Evolutionary conservation across 2,329 filamentous ascomycete genomes (phyloP).

Genomic region (Penicillium frequentans): DNA sequence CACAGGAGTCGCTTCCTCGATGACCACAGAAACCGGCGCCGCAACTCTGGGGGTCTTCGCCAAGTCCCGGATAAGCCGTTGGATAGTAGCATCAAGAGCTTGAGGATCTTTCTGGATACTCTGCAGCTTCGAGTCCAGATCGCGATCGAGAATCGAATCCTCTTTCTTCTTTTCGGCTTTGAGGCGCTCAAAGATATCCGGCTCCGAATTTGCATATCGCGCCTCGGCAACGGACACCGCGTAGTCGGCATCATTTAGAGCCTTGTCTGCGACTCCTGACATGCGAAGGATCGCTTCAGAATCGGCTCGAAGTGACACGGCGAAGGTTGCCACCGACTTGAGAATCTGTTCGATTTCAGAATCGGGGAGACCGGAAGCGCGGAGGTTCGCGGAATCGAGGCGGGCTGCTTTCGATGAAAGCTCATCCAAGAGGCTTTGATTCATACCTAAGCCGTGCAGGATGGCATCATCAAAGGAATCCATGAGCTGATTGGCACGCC

Average conservation of each 20-base stretch:
- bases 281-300: conserved; percentile 48
- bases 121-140: conserved; percentile 42
- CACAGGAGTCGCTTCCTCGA: not conserved
- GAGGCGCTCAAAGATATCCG: conserved; percentile 43
- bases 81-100: conserved; percentile 38
- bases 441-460: conserved; percentile 51
- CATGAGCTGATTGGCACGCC: conserved; percentile 52
- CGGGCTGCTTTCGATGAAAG: conserved; percentile 46
- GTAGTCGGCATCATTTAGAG: conserved; percentile 54
- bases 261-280: conserved; percentile 51
- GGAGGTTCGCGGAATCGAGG: conserved; percentile 35
- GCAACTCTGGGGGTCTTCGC: conserved; percentile 25
- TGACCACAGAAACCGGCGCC: not conserved
- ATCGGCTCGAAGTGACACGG: conserved; percentile 43
- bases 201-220: conserved; percentile 44
- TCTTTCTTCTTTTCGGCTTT: conserved; percentile 51
- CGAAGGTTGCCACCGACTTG: conserved; percentile 36
- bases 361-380: conserved; percentile 33
- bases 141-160: conserved; percentile 46
- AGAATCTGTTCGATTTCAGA: conserved; percentile 40
- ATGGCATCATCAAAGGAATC: conserved; percentile 53
- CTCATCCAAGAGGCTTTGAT: conserved; percentile 52
- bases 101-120: conserved; percentile 42
- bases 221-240: conserved; percentile 56
- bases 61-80: conserved; percentile 39